Percentiles rank a stretch among this genome's conserved stretches.
Conservation (phyloP, 257 asterid genomes). For the Nemophila menziesii region DNA sequence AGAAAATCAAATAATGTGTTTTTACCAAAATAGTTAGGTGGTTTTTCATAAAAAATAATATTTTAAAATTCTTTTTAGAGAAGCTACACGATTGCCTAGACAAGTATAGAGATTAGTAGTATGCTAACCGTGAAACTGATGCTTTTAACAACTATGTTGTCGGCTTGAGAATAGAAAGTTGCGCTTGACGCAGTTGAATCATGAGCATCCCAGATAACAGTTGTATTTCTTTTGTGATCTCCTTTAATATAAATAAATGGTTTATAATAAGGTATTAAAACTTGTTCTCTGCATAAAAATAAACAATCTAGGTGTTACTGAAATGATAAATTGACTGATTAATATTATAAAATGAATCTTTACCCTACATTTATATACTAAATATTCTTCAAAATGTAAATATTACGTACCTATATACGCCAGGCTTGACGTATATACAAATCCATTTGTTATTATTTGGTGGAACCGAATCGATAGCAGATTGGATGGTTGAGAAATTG, state of each 20-base stretch:
- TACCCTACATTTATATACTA: too few species aligned
- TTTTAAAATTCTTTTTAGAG: too few species aligned
- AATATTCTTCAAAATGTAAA: not conserved
- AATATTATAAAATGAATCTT: not conserved
- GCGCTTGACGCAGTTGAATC: conserved; percentile 28
- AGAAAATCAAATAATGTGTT: too few species aligned
- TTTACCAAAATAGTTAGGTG: too few species aligned
- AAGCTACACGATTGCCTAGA: too few species aligned
- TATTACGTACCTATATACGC: conserved; percentile 40
- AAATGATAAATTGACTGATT: not conserved
- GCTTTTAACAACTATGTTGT: conserved; percentile 32
- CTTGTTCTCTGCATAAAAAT: conserved; percentile 37
- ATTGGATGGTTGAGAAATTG: conserved; percentile 27
- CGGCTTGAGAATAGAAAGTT: conserved; percentile 45
- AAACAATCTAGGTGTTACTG: not conserved
- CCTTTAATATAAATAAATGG: conserved; percentile 46
- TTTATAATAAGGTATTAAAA: conserved; percentile 35
- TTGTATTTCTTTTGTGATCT: conserved; percentile 19
- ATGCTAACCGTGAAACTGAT: conserved; percentile 47
- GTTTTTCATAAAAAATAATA: too few species aligned
- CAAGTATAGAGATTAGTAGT: too few species aligned
- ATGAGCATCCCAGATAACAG: conserved; percentile 25
- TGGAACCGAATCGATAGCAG: conserved; percentile 44
- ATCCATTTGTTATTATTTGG: conserved; percentile 30
- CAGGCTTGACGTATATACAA: conserved; percentile 34